These are phyloP conservation scores for Geum urbanum DNA, from an alignment of 306 rosid genomes.

Conservation along the genomic window DNA sequence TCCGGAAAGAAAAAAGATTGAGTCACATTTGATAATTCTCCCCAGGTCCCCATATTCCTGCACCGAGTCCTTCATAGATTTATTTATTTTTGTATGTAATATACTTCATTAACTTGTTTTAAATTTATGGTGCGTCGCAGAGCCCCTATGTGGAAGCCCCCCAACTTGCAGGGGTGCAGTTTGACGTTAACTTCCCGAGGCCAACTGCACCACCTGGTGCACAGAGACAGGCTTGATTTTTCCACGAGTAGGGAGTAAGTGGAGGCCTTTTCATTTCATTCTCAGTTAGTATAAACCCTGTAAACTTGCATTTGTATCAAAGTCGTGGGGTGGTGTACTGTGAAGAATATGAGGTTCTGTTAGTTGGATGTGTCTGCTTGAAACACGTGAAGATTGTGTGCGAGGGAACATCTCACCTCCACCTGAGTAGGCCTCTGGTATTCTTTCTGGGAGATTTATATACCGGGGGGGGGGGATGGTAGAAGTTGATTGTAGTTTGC, in stretches of 20 bases:
- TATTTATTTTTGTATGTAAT: neutral
- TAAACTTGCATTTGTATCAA: constrained; percentile 28
- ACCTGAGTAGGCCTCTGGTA: constrained; percentile 23
- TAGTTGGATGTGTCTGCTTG: constrained; percentile 26
- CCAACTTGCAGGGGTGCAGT: constrained; percentile 48
- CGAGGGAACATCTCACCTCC: constrained; percentile 23
- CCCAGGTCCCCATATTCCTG: neutral
- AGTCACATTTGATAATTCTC: neutral
- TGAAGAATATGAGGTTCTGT: constrained; percentile 10
- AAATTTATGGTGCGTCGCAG: constrained; percentile 31
- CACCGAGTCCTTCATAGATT: neutral
- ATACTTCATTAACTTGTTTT: neutral
- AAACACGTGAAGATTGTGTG: constrained; percentile 22
- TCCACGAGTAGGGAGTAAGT: constrained; percentile 52
- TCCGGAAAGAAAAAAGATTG: neutral
- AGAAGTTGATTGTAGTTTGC: constrained; percentile 34
- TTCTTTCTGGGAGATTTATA: constrained; percentile 29
- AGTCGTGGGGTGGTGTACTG: constrained; percentile 34
- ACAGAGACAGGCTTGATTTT: constrained; percentile 47
- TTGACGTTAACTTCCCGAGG: constrained; percentile 52
- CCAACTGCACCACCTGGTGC: constrained; percentile 97
- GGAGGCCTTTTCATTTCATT: constrained; percentile 9
- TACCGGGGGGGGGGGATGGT: constrained; percentile 32
- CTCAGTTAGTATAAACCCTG: constrained; percentile 27
- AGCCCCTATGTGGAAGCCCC: constrained; percentile 92